Evolutionary conservation across 225 moss, liverwort and hornwort species (phyloP).

Genomic region (Bryum argenteum): DNA sequence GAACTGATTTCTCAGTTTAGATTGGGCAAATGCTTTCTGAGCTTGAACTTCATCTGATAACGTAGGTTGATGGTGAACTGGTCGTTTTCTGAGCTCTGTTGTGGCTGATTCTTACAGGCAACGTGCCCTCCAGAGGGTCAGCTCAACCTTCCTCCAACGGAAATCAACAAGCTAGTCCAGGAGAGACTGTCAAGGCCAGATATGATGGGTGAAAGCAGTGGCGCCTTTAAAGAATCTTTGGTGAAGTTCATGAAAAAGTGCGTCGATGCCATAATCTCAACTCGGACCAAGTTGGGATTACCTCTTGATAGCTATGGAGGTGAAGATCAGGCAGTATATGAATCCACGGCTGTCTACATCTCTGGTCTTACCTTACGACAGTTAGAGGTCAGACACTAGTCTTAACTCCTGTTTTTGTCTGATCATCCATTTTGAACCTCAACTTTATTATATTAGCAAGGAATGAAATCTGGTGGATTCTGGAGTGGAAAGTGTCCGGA

Average conservation of each 20-base stretch:
- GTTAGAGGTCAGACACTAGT: constrained; percentile 57
- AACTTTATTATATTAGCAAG: no score
- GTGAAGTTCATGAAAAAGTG: constrained; percentile 62
- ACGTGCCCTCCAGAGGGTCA: constrained; percentile 73
- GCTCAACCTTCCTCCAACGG: constrained; percentile 50
- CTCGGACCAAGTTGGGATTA: constrained; percentile 68
- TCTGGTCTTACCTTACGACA: constrained; percentile 80
- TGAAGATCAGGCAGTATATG: constrained; percentile 49
- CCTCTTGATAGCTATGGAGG: constrained; percentile 52
- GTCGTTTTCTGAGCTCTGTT: constrained; percentile 11
- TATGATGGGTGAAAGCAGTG: constrained; percentile 59
- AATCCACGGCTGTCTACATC: constrained; percentile 70
- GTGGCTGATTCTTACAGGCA: constrained; percentile 49
- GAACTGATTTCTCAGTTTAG: neutral
- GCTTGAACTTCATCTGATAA: neutral
- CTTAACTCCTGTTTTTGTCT: constrained; percentile 1
- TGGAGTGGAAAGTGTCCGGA: no score
- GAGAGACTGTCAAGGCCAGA: constrained; percentile 75
- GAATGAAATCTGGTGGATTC: no score
- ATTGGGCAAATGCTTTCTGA: constrained; percentile 1
- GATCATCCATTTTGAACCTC: neutral
- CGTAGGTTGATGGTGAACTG: neutral
- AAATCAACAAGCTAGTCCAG: constrained; percentile 54
- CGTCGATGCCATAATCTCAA: constrained; percentile 50
- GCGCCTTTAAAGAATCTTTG: constrained; percentile 75